Percentiles rank a stretch among this genome's conserved stretches.
Evolutionary conservation across 345 rosid genomes (phyloP).

Genomic region (Citrus glauca): DNA sequence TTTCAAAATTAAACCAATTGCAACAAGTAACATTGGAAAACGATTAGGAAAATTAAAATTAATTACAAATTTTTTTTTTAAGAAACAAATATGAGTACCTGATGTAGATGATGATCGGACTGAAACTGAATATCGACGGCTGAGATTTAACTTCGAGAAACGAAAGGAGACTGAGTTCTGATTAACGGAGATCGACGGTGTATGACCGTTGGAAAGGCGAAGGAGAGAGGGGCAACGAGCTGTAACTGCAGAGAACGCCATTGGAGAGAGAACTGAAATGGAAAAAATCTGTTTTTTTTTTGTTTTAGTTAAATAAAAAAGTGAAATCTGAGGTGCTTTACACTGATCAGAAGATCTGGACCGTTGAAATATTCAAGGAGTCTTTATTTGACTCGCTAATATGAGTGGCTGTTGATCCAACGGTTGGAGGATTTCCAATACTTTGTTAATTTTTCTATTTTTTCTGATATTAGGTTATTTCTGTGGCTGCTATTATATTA

Average conservation of each 20-base stretch:
- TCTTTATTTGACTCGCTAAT: not conserved
- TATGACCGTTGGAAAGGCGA: slow-evolving; percentile 16
- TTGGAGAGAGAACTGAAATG: slow-evolving; percentile 10
- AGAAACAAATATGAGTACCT: slow-evolving; percentile 29
- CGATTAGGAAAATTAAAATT: too few species aligned
- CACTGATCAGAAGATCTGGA: not conserved
- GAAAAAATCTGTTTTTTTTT: not conserved
- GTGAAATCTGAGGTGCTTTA: not conserved
- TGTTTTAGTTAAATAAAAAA: not conserved
- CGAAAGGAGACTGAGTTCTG: slow-evolving; percentile 37
- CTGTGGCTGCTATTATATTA: not conserved
- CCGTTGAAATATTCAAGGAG: slow-evolving; percentile 11
- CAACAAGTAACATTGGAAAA: not conserved
- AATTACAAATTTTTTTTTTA: too few species aligned
- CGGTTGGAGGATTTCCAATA: not conserved
- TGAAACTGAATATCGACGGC: slow-evolving; percentile 32
- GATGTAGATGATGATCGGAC: slow-evolving; percentile 58
- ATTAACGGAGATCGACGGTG: slow-evolving; percentile 11
- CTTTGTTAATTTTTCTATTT: not conserved
- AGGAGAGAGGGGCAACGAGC: slow-evolving; percentile 25
- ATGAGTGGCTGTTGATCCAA: not conserved
- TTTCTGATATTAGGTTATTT: not conserved
- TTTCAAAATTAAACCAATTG: not conserved
- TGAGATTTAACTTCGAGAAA: slow-evolving; percentile 30
- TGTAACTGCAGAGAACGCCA: slow-evolving; percentile 46